Evolutionary conservation across 495 filamentous ascomycete species (phyloP).

Genomic region (Penicillium riverlandense): DNA sequence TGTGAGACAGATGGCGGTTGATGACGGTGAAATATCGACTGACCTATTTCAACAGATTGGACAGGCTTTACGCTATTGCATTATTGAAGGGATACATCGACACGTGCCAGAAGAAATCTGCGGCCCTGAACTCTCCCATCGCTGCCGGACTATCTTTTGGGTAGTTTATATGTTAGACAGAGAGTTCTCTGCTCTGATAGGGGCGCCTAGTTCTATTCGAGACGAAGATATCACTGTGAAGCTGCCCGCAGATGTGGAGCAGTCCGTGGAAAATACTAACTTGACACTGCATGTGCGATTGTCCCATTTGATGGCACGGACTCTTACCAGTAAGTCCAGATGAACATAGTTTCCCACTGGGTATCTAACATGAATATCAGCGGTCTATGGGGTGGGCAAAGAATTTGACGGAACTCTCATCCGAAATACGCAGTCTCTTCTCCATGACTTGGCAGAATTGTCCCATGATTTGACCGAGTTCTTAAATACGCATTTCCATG

Average conservation of each 20-base stretch:
- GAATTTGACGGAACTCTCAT: slow-evolving; percentile 18
- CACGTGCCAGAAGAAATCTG: slow-evolving; percentile 22
- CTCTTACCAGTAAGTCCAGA: slow-evolving; percentile 16
- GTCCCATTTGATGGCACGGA: slow-evolving; percentile 20
- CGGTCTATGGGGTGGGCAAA: slow-evolving; percentile 22
- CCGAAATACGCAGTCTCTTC: slow-evolving; percentile 21
- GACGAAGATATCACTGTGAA: slow-evolving; percentile 33
- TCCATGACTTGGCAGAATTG: slow-evolving; percentile 19
- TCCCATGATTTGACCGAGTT: slow-evolving; percentile 20
- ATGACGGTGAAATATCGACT: neutral
- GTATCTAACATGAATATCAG: slow-evolving; percentile 3
- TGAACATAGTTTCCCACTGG: neutral
- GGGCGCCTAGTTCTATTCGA: slow-evolving; percentile 26
- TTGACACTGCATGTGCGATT: slow-evolving; percentile 24
- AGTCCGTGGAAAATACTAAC: slow-evolving; percentile 19
- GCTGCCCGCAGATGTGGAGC: slow-evolving; percentile 19
- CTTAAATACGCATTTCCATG: slow-evolving; percentile 21
- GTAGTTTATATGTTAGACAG: slow-evolving; percentile 33
- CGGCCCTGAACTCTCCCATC: slow-evolving; percentile 16
- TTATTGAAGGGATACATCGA: slow-evolving; percentile 29
- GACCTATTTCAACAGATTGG: slow-evolving; percentile 16
- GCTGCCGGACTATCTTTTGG: slow-evolving; percentile 31
- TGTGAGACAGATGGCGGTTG: slow-evolving; percentile 6
- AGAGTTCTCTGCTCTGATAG: slow-evolving; percentile 29
- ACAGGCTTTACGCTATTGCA: slow-evolving; percentile 28